Conservation (phyloP, 805 yeast genomes). For the Millerozyma miso region DNA sequence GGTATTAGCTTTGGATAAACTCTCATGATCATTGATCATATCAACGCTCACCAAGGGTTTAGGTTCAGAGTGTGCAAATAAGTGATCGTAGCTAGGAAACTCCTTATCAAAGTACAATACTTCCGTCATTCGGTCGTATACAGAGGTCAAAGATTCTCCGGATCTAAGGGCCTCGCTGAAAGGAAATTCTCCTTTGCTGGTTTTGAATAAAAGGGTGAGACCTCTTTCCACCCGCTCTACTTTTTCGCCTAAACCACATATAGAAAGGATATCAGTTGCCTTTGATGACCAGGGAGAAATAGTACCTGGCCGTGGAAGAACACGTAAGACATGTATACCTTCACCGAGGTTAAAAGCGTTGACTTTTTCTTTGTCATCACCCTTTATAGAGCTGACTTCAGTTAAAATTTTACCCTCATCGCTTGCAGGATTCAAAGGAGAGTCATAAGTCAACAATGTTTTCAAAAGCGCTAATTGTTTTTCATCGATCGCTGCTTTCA, state of each 20-base stretch:
- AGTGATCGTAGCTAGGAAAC: slow-evolving; percentile 63
- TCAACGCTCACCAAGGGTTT: slow-evolving; percentile 79
- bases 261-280: slow-evolving; percentile 90
- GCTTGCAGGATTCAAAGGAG: slow-evolving; percentile 53
- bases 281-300: slow-evolving; percentile 99
- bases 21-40: slow-evolving; percentile 50
- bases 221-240: slow-evolving; percentile 92
- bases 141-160: slow-evolving; percentile 57
- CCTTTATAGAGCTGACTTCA: slow-evolving; percentile 20
- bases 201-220: slow-evolving; percentile 64
- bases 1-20: slow-evolving; percentile 72
- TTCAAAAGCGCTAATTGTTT: slow-evolving; percentile 48
- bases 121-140: slow-evolving; percentile 96
- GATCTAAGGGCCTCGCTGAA: slow-evolving; percentile 23
- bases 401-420: slow-evolving; percentile 39
- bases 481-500: slow-evolving; percentile 36
- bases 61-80: slow-evolving; percentile 76
- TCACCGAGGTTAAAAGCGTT: slow-evolving; percentile 20
- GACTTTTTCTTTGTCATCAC: slow-evolving; percentile 15
- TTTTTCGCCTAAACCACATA: slow-evolving; percentile 71
- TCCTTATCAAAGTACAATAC: slow-evolving; percentile 48
- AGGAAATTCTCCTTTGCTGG: slow-evolving; percentile 63
- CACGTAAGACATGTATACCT: slow-evolving; percentile 59
- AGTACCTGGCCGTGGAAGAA: slow-evolving; percentile 91
- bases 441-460: slow-evolving; percentile 70